Base-by-base conservation (phyloP, 352 stramenopile genomes). In the Pythium plurisporium region DNA sequence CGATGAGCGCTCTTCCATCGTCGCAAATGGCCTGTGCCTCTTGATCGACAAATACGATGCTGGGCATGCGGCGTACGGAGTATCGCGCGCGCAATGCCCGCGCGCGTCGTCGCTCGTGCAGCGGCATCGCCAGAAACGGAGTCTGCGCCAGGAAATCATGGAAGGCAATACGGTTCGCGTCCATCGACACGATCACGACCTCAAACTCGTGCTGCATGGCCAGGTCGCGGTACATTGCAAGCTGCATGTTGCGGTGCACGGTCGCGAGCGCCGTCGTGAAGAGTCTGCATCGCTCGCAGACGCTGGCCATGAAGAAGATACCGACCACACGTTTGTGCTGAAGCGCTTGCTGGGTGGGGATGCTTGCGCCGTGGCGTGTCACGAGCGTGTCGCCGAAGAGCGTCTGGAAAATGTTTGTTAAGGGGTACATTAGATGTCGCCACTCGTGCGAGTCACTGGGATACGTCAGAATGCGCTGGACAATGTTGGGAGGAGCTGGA, bases 251-350 rank as follows among this genome's bases (percentile, higher is more conserved):
- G 38, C 68, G 65, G 48, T 89, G 69, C 19, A 78, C 73, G 1
- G 74, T 82, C 27, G 73, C 74, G 43, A 89, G 57, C 25, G 79
- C 64, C 19, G 76, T 76, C 34, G 76, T 84, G 64, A 89, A 86
- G 25, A 62, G 59, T 46, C 72, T 70, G 31, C 76, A 89, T 10
- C 62, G 67, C 23, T 69, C 58, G 45, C 74, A 87, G 5, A 63
- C 72, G 47, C 67, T 80, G 26, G 70, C 66, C 7, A 70, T 81
- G 65, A 86, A 89, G 66, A 78, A 89, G 17, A 89, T 55, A 1
- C 74, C 76, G 26, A 87, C 55, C 30, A 82, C 67, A 8, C 53
- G 66, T 59, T 87, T 87, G 51, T 63, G 37, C 30, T 55, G 59
- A 19, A 87, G 67, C 34, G 67, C 76, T 25, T 76, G 59, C 9